Base-by-base conservation (phyloP, 768 basidiomycete species). In the Brasilioporus rufonigricans region DNA sequence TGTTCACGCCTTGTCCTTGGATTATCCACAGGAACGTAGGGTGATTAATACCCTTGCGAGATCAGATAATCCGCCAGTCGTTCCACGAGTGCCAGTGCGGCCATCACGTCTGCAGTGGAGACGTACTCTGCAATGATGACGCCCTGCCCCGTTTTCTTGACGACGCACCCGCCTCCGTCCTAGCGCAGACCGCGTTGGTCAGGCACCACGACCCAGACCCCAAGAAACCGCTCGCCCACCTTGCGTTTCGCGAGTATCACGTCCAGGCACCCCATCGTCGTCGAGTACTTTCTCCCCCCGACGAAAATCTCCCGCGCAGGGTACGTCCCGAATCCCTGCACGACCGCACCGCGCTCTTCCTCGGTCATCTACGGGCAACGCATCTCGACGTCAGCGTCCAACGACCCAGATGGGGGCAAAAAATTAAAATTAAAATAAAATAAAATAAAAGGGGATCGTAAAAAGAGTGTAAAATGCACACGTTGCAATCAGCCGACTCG, bases 241-340 rank as follows among this genome's bases (percentile, higher is more conserved):
- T 59, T 62, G 56, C 49, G 56, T 51, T 58, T 57, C n/a, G 64
- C 65, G 31, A 66, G 56, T 26, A 67, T 44, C 64, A 67, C 45
- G 12, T 67, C 64, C 13, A 68, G 47, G 21, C 62, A 66, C 0
- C 67, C 60, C 66, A 68, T 67, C 60, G 62, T 67, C 24, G 67
- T 69, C 48, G 55, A 19, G 21, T 67, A 67, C 38, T 26, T 35
- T 4, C 66, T 29, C 0, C 62, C 66, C 4, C 66, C 66, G 16
- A 68, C 55, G 18, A 41, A 13, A 11, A 69, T 59, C 65, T 66
- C 60, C 5, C 67, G 57, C 16, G 31, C 44, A 6, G 67, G 67
- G n/a, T 44, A 53, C 4, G 49, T 44, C n/a, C 52, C 60, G 10
- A 67, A 69, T 18, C 56, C 65, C 26, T 55, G 35, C 44, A 51